phyloP scores from a whole-genome alignment of 2,329 filamentous ascomycete genomes.

The Clonostachys rhizophaga region DNA sequence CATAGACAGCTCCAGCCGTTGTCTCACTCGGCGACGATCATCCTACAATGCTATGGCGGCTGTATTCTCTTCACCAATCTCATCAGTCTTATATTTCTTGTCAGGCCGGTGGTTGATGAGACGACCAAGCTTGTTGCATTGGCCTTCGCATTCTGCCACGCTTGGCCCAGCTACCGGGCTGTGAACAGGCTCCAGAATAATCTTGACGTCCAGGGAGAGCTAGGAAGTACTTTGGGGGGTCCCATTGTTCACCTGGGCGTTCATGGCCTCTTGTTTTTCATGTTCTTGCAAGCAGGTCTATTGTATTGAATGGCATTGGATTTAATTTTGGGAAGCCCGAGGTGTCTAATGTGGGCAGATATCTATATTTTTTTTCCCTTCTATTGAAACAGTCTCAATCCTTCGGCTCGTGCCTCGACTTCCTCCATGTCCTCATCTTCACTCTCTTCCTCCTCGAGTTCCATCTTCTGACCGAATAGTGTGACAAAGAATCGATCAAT shows the following conservation, averaged over 20 bases:
- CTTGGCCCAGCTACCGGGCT: conserved; percentile 41
- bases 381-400: conserved; percentile 42
- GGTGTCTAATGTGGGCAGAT: neutral
- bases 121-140: conserved; percentile 25
- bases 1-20: conserved; percentile 34
- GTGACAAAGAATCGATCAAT: conserved; percentile 74
- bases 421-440: conserved; percentile 32
- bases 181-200: conserved; percentile 20
- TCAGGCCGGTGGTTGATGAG: conserved; percentile 19
- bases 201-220: conserved; percentile 6
- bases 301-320: neutral
- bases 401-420: conserved; percentile 32
- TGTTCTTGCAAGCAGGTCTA: conserved; percentile 19
- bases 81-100: conserved; percentile 29
- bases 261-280: conserved; percentile 28
- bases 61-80: conserved; percentile 38
- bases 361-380: neutral
- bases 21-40: conserved; percentile 29
- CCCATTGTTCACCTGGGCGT: conserved; percentile 37
- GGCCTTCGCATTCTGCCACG: conserved; percentile 41
- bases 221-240: conserved; percentile 31
- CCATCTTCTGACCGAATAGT: conserved; percentile 66
- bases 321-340: neutral
- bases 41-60: conserved; percentile 42
- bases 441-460: conserved; percentile 54